These are phyloP conservation scores for Priceomyces medius DNA, from an alignment of 805 yeast genomes.

Conservation along the genomic window DNA sequence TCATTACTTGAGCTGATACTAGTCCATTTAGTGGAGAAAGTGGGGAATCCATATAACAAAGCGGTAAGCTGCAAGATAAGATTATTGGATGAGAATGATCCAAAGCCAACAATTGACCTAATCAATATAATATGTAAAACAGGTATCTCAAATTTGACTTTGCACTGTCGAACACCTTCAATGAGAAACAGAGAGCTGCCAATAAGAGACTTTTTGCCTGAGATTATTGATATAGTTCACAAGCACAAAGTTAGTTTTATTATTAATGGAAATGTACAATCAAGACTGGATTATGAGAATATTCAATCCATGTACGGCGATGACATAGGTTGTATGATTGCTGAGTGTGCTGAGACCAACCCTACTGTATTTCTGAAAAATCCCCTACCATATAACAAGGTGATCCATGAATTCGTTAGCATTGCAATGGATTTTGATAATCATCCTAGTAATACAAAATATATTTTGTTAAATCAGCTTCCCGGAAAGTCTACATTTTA, in stretches of 20 bases:
- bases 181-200: constrained; percentile 91
- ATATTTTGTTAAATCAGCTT: constrained; percentile 70
- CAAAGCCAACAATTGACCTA: constrained; percentile 51
- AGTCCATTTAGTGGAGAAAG: constrained; percentile 64
- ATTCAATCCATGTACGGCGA: constrained; percentile 54
- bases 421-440: constrained; percentile 59
- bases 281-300: constrained; percentile 50
- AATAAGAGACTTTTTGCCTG: constrained; percentile 63
- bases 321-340: constrained; percentile 87
- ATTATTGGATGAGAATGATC: constrained; percentile 60
- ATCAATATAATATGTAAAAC: constrained; percentile 57
- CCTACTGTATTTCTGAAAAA: constrained; percentile 66
- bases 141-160: constrained; percentile 81
- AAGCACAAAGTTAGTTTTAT: constrained; percentile 66
- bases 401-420: constrained; percentile 54
- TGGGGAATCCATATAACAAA: constrained; percentile 73
- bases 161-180: constrained; percentile 85
- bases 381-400: constrained; percentile 53
- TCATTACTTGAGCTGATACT: constrained; percentile 73
- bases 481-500: constrained; percentile 72
- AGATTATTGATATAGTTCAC: constrained; percentile 60
- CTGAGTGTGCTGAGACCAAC: constrained; percentile 83
- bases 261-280: constrained; percentile 74
- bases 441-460: constrained; percentile 73
- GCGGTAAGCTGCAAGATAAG: constrained; percentile 92